Base-by-base conservation (phyloP, 2,329 filamentous ascomycete genomes). In the Colletotrichum phormii region DNA sequence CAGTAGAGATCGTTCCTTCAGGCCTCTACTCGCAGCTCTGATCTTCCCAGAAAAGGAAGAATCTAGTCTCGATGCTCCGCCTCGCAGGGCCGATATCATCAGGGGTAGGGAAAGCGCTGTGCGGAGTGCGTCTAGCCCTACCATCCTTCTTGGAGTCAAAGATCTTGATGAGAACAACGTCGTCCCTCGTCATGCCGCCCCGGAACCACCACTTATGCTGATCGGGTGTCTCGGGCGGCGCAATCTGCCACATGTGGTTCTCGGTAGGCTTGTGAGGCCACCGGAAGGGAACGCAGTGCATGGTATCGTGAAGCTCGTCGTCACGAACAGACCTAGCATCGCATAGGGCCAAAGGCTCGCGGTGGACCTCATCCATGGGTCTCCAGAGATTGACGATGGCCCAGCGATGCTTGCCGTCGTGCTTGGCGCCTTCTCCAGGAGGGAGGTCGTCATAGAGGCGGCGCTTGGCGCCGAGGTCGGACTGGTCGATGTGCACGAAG, bases 31-130 rank as follows among this genome's bases (percentile, higher is more conserved):
- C 62, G 26, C 53, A 70, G 62, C 37, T 66, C 54, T 70, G 11
- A 8, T 70, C 62, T 5, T 66, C 62, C 67, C 67, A 70, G 29
- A 70, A 70, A 1, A 70, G n/a, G 26, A 64, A 64, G 6, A 70
- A 70, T 12, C 62, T 65, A 6, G 53, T 66, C 53, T 64, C 62
- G 15, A 64, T 70, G 15, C 67, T 68, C 2, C 66, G 59, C 2
- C 66, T 26, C 4, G 66, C 66, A 29, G 66, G 66, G 13, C 66
- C 4, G 90, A 89, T 1, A 92, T 94, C 74, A 91, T 85, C 4
- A 0, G 93, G 92, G 79, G 98, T 93, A 42, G 87, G 85, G 82
- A 98, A 98, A 0, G 95, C 94, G 6, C 92, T 92, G 82, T 97
- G 94, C 15, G 94, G 91, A 46, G 89, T 84, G 59, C 89, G 81